Evolutionary conservation across 2,329 filamentous ascomycete genomes (phyloP).

Genomic region (Emericellopsis atlantica): DNA sequence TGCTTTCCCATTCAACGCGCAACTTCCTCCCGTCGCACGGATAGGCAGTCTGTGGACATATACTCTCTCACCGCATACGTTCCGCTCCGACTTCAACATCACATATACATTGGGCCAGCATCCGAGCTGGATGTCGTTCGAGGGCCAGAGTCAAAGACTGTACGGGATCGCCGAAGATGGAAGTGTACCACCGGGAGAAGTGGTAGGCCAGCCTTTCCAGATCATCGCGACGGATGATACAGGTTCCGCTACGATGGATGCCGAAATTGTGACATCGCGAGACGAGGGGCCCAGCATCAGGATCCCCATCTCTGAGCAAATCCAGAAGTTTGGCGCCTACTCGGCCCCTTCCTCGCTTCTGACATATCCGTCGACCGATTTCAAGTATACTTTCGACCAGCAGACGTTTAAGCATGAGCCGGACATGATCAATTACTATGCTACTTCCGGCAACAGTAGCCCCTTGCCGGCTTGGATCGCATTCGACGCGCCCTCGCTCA

Average conservation of each 20-base stretch:
- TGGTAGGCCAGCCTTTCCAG: conserved; percentile 47
- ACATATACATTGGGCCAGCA: conserved; percentile 54
- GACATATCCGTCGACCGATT: conserved; percentile 36
- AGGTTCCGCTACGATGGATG: conserved; percentile 50
- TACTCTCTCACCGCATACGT: conserved; percentile 61
- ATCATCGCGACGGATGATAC: conserved; percentile 57
- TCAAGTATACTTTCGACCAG: conserved; percentile 38
- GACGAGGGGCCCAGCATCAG: conserved; percentile 38
- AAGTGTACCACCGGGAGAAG: conserved; percentile 33
- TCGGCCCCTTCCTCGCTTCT: conserved; percentile 49
- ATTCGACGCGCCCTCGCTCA: conserved; percentile 53
- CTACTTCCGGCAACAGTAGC: conserved; percentile 63
- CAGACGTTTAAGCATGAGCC: conserved; percentile 50
- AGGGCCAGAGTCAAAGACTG: conserved; percentile 50
- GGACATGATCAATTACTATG: conserved; percentile 56
- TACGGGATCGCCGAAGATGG: conserved; percentile 53
- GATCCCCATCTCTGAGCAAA: conserved; percentile 44
- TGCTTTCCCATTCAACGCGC: conserved; percentile 69
- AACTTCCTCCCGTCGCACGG: conserved; percentile 69
- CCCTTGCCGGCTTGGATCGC: conserved; percentile 74
- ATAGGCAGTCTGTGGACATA: conserved; percentile 56
- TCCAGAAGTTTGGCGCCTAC: conserved; percentile 42
- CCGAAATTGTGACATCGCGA: conserved; percentile 59
- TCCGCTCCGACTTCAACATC: conserved; percentile 50
- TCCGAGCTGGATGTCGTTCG: conserved; percentile 65